These are phyloP conservation scores for Colletotrichum lini DNA, from an alignment of 2,329 filamentous ascomycete species.

Conservation along the genomic window DNA sequence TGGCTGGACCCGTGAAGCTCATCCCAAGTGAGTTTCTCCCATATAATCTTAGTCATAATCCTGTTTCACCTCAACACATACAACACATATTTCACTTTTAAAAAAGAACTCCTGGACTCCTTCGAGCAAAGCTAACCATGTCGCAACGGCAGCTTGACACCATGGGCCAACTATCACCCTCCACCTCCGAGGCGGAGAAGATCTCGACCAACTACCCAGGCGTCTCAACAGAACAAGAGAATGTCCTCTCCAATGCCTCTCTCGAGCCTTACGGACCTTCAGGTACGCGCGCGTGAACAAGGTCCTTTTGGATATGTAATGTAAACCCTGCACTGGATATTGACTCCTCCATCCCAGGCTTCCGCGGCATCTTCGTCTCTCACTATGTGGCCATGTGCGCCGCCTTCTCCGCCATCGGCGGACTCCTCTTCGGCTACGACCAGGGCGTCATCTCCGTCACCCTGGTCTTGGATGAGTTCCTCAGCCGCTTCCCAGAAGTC, in stretches of 20 bases:
- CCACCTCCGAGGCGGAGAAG: constrained; percentile 43
- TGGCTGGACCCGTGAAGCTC: neutral
- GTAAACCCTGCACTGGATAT: no score
- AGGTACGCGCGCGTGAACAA: constrained; percentile 33
- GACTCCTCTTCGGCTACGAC: constrained; percentile 60
- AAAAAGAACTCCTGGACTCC: neutral
- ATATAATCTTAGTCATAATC: constrained; percentile 17
- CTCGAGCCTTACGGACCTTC: constrained; percentile 47
- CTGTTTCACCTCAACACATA: constrained; percentile 11
- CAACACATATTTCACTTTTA: no score
- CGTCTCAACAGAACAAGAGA: constrained; percentile 44
- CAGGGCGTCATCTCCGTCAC: constrained; percentile 59
- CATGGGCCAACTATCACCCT: constrained; percentile 36
- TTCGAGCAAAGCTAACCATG: neutral
- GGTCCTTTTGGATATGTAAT: no score
- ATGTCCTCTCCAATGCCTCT: constrained; percentile 37
- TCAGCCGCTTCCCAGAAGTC: constrained; percentile 55
- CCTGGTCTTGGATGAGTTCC: constrained; percentile 49
- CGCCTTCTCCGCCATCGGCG: constrained; percentile 47
- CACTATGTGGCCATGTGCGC: constrained; percentile 51
- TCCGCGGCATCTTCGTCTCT: constrained; percentile 50
- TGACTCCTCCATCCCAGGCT: constrained; percentile 43
- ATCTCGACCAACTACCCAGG: constrained; percentile 33
- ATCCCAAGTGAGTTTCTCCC: constrained; percentile 10
- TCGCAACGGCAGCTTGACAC: neutral